phyloP scores from a whole-genome alignment of 805 yeast species.

The Candida namnaoensis region DNA sequence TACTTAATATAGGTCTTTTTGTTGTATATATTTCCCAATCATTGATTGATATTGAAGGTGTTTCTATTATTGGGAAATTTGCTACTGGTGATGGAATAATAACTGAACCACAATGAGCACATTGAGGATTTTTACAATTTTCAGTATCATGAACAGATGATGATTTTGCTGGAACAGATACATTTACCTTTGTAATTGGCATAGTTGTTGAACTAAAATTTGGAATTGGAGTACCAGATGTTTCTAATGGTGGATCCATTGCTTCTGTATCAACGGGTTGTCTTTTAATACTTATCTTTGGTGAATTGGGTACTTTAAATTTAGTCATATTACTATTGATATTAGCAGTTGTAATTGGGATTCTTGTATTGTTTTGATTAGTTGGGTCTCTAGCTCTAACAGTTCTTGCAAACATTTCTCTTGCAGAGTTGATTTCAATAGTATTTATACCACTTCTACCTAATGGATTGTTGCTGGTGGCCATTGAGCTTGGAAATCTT shows the following conservation, averaged over 20 bases:
- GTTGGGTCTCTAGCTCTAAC: conserved; percentile 24
- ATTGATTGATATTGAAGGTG: conserved; percentile 60
- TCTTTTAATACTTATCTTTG: background rate
- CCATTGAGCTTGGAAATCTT: too few relatives aligned
- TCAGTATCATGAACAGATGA: conserved; percentile 21
- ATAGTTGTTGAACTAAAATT: too few relatives aligned
- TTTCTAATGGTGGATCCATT: conserved; percentile 4
- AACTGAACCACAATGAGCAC: conserved; percentile 61
- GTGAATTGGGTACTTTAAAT: background rate
- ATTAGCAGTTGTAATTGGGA: background rate
- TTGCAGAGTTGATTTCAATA: conserved; percentile 48
- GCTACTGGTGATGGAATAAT: conserved; percentile 75
- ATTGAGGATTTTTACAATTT: conserved; percentile 31
- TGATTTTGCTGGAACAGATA: conserved; percentile 4
- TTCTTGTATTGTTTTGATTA: background rate
- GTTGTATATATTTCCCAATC: conserved; percentile 72
- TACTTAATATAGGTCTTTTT: conserved; percentile 69
- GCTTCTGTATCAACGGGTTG: background rate
- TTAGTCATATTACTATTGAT: too few relatives aligned
- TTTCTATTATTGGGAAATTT: conserved; percentile 49
- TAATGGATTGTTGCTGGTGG: too few relatives aligned
- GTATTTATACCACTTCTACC: conserved; percentile 35
- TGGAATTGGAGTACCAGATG: conserved; percentile 5
- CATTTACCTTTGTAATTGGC: too few relatives aligned
- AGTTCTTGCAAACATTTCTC: conserved; percentile 46